Evolutionary conservation across 2,329 filamentous ascomycete species (phyloP), one percentile per base, ranked within the genome.

Genomic region (Exophiala sp.): DNA sequence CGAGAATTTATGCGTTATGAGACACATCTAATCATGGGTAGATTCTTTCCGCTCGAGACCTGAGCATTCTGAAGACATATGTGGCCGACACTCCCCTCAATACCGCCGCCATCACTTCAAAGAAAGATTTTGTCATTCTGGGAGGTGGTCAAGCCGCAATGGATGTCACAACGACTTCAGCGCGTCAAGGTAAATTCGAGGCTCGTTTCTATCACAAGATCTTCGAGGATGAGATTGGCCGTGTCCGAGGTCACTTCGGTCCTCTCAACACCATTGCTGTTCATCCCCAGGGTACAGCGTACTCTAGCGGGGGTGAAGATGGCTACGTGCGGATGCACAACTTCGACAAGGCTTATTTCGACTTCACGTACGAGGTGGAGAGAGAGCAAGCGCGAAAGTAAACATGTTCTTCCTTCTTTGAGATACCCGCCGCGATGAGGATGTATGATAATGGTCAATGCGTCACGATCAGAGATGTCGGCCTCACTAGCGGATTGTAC

Each of bases 191-290:
- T 77, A 97, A 97, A 78, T 99, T 99, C 79, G 94, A 99, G 76
- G 94, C 94, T 41, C 86, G 94, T 63, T 99, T 99, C 82, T 99
- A 96, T 82, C 94, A 99, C 86, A 97, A 95, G 83, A 87, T 99
- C 72, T 97, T 99, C 72, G 91, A 96, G 76, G 92, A 99, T 75
- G 94, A 99, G 79, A 92, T 97, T 68, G 94, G 94, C 65, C 87
- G 94, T 79, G 94, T 99, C 62, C 84, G 91, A 70, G 94, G 94
- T 61, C 94, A 99, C 75, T 99, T 99, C 75, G 94, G 94, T 70
- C 94, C 88, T 63, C 80, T 96, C 59, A 96, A 99, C 81, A 96
- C 94, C 60, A 90, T 99, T 65, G 91, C 94, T 45, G 89, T 89
- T 54, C 89, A 96, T 74, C 94, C 94, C 29, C 87, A 87, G 57